phyloP scores from a whole-genome alignment of 176 grass and related monocot genomes.

The bread wheat (Triticum aestivum) region IWGSC_CS_RefSeq_v2.1 NC_057801.1:587633684-587634183 shows the following conservation, averaged over 20 bases:
- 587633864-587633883: slow-evolving; percentile 21
- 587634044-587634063: slow-evolving; percentile 37
- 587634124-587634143: background rate
- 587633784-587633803: slow-evolving; percentile 58
- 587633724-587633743: slow-evolving; percentile 80
- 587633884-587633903: background rate
- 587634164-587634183: background rate
- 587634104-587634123: background rate
- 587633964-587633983: background rate
- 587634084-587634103: slow-evolving; percentile 17
- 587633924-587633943: slow-evolving; percentile 10
- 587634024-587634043: background rate
- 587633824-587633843: background rate
- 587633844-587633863: slow-evolving; percentile 45
- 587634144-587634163: background rate
- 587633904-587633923: background rate
- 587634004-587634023: slow-evolving; percentile 44
- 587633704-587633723: slow-evolving; percentile 86
- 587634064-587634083: background rate
- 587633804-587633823: slow-evolving; percentile 38
- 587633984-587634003: background rate
- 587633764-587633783: slow-evolving; percentile 90
- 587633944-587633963: background rate
- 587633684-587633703: slow-evolving; percentile 94
- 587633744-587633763: slow-evolving; percentile 67